A percentile compares a stretch with the other conserved stretches of the same genome.
Conservation (phyloP, 202 grass and related monocot species). For the Dendrocalamus latiflorus region DNA sequence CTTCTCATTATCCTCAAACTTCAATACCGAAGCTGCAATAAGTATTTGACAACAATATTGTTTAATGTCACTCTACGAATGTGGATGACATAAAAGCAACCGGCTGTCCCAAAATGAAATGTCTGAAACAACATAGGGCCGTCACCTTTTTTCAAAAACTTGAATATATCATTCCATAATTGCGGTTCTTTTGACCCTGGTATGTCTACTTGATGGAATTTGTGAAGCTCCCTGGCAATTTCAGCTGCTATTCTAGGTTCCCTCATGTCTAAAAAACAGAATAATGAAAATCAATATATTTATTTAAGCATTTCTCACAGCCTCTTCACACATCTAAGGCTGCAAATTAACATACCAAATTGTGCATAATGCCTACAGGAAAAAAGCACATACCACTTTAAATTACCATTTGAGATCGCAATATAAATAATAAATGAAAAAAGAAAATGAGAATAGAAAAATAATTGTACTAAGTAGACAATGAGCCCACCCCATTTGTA, state of each 20-base stretch:
- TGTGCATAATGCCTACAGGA: background rate
- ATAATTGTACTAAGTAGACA: conserved; percentile 2
- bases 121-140: background rate
- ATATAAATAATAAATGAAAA: background rate
- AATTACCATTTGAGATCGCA: conserved; percentile 8
- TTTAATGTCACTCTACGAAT: conserved; percentile 25
- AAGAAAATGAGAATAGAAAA: conserved; percentile 7
- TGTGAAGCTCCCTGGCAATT: conserved; percentile 75
- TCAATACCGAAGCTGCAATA: conserved; percentile 52
- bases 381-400: background rate
- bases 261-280: conserved; percentile 70
- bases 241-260: conserved; percentile 77
- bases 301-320: conserved; percentile 20
- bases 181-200: conserved; percentile 72
- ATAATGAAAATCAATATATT: conserved; percentile 26
- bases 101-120: background rate
- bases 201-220: conserved; percentile 80
- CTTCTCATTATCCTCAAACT: conserved; percentile 71
- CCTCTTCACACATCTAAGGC: background rate
- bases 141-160: conserved; percentile 86
- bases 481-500: conserved; percentile 8
- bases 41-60: conserved; percentile 27
- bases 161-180: conserved; percentile 90
- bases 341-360: conserved; percentile 1
- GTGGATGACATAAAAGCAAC: conserved; percentile 9